phyloP scores from a whole-genome alignment of 148 eudicot species.

The Cornus florida region DNA sequence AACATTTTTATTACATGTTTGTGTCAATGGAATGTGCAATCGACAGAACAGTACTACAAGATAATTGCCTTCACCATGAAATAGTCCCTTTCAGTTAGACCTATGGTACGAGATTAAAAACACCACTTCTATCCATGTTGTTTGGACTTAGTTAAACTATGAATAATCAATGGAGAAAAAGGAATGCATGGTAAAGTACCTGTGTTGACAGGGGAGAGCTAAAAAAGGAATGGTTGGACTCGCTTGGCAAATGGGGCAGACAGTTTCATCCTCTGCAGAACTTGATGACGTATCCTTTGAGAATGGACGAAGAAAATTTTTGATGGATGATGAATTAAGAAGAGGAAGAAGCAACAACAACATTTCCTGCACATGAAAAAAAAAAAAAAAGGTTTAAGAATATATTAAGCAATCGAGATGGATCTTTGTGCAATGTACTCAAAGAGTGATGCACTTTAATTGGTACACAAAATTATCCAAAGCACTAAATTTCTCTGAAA shows the following conservation, averaged over 20 bases:
- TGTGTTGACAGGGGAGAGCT: conserved; percentile 97
- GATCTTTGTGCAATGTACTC: background rate
- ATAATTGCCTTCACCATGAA: background rate
- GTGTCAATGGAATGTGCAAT: background rate
- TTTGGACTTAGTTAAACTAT: background rate
- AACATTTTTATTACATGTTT: background rate
- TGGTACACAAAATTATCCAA: background rate
- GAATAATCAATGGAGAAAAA: background rate
- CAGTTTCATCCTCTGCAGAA: conserved; percentile 50
- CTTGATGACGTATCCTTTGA: conserved; percentile 75
- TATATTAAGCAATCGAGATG: background rate
- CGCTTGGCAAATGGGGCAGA: conserved; percentile 86
- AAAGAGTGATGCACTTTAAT: background rate
- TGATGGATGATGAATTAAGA: conserved; percentile 84
- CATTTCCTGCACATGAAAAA: conserved; percentile 73
- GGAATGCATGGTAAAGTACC: conserved; percentile 33
- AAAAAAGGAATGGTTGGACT: conserved; percentile 80
- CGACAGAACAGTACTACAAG: background rate
- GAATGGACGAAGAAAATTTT: conserved; percentile 75
- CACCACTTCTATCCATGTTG: background rate
- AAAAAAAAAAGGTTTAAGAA: conserved; percentile 3
- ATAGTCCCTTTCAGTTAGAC: background rate
- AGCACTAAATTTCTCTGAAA: background rate
- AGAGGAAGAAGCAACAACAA: conserved; percentile 92
- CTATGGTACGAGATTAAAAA: background rate